A percentile compares a stretch with the other conserved stretches of the same genome.
These are phyloP conservation scores for Rhododendron griersonianum DNA, from an alignment of 148 eudicot species.

Conservation along the genomic window DNA sequence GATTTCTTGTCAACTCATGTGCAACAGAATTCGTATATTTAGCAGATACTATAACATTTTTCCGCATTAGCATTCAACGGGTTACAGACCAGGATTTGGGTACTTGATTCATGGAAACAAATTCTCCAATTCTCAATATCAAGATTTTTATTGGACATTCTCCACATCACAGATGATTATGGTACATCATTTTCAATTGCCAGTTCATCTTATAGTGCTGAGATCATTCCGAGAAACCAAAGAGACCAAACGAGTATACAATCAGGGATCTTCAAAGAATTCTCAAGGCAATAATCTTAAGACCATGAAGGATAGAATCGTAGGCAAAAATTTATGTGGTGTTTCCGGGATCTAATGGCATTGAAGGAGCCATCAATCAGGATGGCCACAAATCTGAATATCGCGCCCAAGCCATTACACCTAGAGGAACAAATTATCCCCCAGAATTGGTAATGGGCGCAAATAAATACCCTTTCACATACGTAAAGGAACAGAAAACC, in stretches of 20 bases:
- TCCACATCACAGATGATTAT: neutral
- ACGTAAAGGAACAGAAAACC: neutral
- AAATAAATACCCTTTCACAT: neutral
- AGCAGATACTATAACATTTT: too few relatives aligned
- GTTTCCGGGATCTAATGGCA: constrained; percentile 58
- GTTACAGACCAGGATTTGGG: too few relatives aligned
- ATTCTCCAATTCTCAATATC: neutral
- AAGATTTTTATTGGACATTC: neutral
- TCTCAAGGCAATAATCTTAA: neutral
- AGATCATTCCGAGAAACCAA: constrained; percentile 29
- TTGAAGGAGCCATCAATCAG: constrained; percentile 40
- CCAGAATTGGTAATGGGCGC: constrained; percentile 75
- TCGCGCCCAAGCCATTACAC: constrained; percentile 75
- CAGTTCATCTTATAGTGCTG: neutral
- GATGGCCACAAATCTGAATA: constrained; percentile 46
- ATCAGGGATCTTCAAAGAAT: neutral
- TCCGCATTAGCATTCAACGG: too few relatives aligned
- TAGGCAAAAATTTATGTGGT: constrained; percentile 20
- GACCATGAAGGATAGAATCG: neutral
- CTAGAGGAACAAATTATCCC: constrained; percentile 42
- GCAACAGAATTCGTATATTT: too few relatives aligned
- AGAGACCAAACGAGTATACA: neutral
- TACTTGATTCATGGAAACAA: neutral
- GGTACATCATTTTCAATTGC: neutral
- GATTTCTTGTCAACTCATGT: neutral